Base-by-base conservation (phyloP, 768 basidiomycete genomes). In the Ramaria sp. region DNA sequence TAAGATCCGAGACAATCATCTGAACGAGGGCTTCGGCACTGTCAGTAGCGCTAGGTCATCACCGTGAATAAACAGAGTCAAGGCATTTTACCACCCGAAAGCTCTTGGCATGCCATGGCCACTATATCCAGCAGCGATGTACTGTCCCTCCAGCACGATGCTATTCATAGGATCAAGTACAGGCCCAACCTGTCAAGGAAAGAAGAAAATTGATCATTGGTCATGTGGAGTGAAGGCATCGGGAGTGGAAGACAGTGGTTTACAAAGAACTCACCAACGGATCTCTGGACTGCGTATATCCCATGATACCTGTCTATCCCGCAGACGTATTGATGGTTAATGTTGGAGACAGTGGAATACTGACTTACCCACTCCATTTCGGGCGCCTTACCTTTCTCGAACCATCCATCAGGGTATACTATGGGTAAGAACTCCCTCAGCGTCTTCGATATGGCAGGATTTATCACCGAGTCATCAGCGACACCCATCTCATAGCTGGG, bases 101-200 rank as follows among this genome's bases (percentile, higher is more conserved):
- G 84, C 80, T 4, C 85, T 79, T 4, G 88, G 80, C 86, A 91
- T 90, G 0, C 88, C 89, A 60, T 90, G 88, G 1, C 88, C 88
- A 0, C 79, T 74, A 62, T 80, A 89, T 3, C 87, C 88, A 0
- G 82, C 87, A 7, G 81, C 72, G 13, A 90, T 80, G 63, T 80
- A 89, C 60, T 89, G 87, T 0, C 84, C 84, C 7, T 73, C 62
- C 5, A 64, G 63, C 4, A 52, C 55, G n/a, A 66, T 57, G 7
- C 57, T 54, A 1, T 60, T 60, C 11, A 63, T 63, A 30, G 66
- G 51, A 39, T 67, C 70, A 10, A 78, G 57, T 1, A 86, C 78
- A 1, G 81, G 81, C 19, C 86, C 84, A 15, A 88, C 82, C 86
- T 86, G n/a, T 12, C 20, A 22, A 50, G 20, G 11, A 52, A 13